Evolutionary conservation across 2,329 filamentous ascomycete species (phyloP).

Genomic region (Aureobasidium sp.): DNA sequence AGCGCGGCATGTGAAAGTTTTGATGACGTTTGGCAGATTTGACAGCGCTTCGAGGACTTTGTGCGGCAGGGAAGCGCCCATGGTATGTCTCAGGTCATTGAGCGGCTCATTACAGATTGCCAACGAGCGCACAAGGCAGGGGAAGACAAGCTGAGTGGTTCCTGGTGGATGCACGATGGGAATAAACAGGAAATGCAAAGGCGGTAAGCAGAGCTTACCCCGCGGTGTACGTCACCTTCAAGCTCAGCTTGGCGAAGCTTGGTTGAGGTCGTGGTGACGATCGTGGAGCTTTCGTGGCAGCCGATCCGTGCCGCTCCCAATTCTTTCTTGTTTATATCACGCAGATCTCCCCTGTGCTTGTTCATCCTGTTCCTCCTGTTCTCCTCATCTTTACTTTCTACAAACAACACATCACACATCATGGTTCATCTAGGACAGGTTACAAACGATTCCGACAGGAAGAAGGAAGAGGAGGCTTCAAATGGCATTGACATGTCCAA

Average conservation of each 20-base stretch:
- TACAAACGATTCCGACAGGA: conserved; percentile 22
- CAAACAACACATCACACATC: conserved; percentile 6
- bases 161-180: background rate
- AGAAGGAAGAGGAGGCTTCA: conserved; percentile 23
- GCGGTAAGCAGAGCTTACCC: background rate
- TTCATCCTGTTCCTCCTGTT: background rate
- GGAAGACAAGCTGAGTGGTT: background rate
- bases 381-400: background rate
- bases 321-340: background rate
- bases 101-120: background rate
- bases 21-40: background rate
- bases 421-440: conserved; percentile 30
- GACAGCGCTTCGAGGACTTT: background rate
- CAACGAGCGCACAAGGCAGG: background rate
- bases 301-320: conserved; percentile 1
- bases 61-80: background rate
- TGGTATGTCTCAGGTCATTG: background rate
- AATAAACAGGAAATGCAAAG: background rate
- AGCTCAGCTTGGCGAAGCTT: conserved; percentile 11
- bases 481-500: conserved; percentile 37
- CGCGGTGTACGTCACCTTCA: background rate
- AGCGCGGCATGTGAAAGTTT: background rate
- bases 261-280: background rate
- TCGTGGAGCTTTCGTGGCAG: background rate
- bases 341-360: background rate